These are phyloP conservation scores for Davidsoniella australis DNA, from an alignment of 2,329 filamentous ascomycete genomes.

Conservation along the genomic window DNA sequence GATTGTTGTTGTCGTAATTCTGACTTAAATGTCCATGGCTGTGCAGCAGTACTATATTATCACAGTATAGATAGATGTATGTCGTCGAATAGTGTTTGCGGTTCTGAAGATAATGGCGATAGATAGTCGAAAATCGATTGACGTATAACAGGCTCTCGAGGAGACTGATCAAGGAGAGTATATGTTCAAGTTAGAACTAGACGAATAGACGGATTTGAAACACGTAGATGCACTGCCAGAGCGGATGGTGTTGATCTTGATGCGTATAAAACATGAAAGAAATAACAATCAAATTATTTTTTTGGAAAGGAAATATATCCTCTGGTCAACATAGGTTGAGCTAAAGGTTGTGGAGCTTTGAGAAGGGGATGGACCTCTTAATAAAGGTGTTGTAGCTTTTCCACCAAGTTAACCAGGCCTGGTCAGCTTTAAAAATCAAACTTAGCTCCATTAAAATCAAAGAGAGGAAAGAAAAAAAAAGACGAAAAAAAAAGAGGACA, in stretches of 20 bases:
- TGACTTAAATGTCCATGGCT: slow-evolving; percentile 8
- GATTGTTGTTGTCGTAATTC: background rate
- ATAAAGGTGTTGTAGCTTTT: too few relatives aligned
- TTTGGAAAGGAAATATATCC: background rate
- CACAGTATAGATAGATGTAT: too few relatives aligned
- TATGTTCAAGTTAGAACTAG: background rate
- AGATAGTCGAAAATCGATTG: too few relatives aligned
- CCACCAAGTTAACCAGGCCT: background rate
- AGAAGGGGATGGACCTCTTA: too few relatives aligned
- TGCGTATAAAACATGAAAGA: background rate
- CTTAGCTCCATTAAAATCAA: background rate
- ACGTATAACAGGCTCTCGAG: too few relatives aligned
- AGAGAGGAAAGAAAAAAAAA: background rate
- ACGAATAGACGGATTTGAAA: background rate
- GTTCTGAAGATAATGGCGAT: too few relatives aligned
- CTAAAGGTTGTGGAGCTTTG: too few relatives aligned
- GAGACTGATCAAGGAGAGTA: background rate
- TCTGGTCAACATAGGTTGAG: too few relatives aligned
- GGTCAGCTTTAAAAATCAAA: background rate
- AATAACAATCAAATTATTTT: background rate
- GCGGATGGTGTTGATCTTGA: too few relatives aligned
- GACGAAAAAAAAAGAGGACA: background rate
- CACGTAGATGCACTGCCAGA: background rate
- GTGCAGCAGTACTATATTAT: background rate
- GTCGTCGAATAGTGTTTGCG: too few relatives aligned